Percentiles rank a stretch among this genome's conserved stretches.
These are phyloP conservation scores for Penicillium arizonense DNA, from an alignment of 495 filamentous ascomycete genomes.

Conservation along the genomic window DNA sequence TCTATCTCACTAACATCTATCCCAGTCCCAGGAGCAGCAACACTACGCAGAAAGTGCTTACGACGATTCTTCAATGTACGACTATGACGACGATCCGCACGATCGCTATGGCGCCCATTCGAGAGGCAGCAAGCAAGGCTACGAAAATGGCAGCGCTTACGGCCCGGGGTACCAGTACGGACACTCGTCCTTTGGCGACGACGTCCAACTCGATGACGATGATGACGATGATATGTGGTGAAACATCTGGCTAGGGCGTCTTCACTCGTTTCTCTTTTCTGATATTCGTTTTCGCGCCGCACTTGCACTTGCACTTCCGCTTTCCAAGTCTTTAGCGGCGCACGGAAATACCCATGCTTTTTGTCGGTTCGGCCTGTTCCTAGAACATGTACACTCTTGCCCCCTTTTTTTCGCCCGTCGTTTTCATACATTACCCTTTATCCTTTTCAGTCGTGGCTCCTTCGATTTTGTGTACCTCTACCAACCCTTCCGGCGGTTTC, in stretches of 20 bases:
- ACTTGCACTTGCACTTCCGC: constrained; percentile 19
- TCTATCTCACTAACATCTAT: constrained; percentile 4
- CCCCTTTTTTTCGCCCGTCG: constrained; percentile 7
- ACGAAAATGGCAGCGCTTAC: constrained; percentile 48
- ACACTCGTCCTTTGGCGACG: constrained; percentile 50
- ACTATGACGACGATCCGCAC: constrained; percentile 53
- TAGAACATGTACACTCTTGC: constrained; percentile 33
- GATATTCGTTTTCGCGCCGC: neutral
- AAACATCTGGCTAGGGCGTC: constrained; percentile 23
- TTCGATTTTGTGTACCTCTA: constrained; percentile 3
- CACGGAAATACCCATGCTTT: constrained; percentile 38
- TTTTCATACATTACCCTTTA: constrained; percentile 11
- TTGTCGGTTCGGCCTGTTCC: constrained; percentile 22
- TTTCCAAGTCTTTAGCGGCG: constrained; percentile 28
- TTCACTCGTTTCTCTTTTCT: constrained; percentile 14
- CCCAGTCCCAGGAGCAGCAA: constrained; percentile 50
- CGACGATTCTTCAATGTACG: constrained; percentile 57
- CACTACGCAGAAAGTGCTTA: constrained; percentile 54
- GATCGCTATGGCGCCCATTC: constrained; percentile 53
- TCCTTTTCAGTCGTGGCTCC: neutral
- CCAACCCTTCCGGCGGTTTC: neutral
- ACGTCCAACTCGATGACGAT: constrained; percentile 48
- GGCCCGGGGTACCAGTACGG: constrained; percentile 46
- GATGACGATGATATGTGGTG: constrained; percentile 59
- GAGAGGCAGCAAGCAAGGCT: constrained; percentile 48